Evolutionary conservation across 2,329 filamentous ascomycete genomes (phyloP).

Genomic region (Aspergillus clavatus): DNA sequence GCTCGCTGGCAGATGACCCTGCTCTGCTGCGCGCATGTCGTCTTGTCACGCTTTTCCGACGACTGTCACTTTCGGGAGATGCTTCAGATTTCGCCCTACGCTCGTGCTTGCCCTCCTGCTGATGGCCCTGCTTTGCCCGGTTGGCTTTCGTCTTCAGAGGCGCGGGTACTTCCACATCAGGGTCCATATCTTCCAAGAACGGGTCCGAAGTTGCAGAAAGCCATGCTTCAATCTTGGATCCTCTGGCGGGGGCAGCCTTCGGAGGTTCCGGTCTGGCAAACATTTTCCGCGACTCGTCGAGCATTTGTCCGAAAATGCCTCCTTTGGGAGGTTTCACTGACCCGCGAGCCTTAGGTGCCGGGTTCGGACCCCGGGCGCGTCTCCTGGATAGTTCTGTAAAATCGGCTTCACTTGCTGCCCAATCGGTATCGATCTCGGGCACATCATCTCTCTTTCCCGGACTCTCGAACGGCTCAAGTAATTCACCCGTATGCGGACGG

Average conservation of each 20-base stretch:
- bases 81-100: constrained; percentile 17
- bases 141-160: constrained; percentile 40
- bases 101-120: constrained; percentile 20
- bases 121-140: constrained; percentile 27
- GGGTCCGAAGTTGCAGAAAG: constrained; percentile 54
- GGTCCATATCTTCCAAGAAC: constrained; percentile 43
- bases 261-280: constrained; percentile 40
- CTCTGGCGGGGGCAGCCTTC: constrained; percentile 38
- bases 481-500: constrained; percentile 18
- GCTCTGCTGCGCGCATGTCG: constrained; percentile 19
- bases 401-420: constrained; percentile 37
- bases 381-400: constrained; percentile 37
- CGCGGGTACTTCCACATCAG: constrained; percentile 36
- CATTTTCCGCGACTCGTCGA: constrained; percentile 43
- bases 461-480: constrained; percentile 21
- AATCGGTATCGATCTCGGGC: constrained; percentile 30
- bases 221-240: constrained; percentile 59
- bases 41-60: constrained; percentile 21
- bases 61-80: constrained; percentile 24
- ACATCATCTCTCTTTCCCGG: constrained; percentile 24
- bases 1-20: constrained; percentile 11
- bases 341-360: constrained; percentile 13
- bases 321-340: constrained; percentile 35
- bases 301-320: constrained; percentile 41
- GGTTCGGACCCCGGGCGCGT: constrained; percentile 27